These are phyloP conservation scores for Coemansia sp. DNA, from an alignment of 192 early-diverging fungal genomes.

Conservation along the genomic window DNA sequence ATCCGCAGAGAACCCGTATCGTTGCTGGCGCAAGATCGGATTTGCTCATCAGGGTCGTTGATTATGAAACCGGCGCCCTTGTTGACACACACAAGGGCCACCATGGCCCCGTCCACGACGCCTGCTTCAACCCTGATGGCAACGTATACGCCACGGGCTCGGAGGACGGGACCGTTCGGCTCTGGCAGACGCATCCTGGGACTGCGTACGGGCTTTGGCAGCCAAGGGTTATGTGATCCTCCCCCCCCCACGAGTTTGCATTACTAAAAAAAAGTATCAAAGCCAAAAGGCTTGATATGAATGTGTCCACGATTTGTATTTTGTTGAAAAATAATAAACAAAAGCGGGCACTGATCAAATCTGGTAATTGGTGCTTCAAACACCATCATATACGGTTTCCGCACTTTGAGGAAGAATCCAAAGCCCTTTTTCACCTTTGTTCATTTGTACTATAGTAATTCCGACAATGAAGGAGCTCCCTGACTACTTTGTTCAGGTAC, in stretches of 20 bases:
- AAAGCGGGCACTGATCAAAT: too few species aligned
- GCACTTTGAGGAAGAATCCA: too few species aligned
- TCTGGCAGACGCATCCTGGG: conserved; percentile 86
- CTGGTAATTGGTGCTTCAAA: too few species aligned
- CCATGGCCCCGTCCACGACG: conserved; percentile 86
- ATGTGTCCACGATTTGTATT: too few species aligned
- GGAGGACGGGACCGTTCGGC: conserved; percentile 87
- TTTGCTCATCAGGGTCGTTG: conserved; percentile 82
- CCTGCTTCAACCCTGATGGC: conserved; percentile 89
- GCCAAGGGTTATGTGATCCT: conserved; percentile 17
- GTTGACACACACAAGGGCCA: conserved; percentile 87
- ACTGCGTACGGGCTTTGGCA: conserved; percentile 85
- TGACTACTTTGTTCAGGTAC: conserved; percentile 54
- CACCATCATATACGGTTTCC: too few species aligned
- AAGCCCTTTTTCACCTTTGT: neutral
- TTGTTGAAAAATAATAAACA: too few species aligned
- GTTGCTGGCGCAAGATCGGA: conserved; percentile 79
- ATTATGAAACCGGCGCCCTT: conserved; percentile 74
- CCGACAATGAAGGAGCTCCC: conserved; percentile 43
- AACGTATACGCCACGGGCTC: conserved; percentile 88
- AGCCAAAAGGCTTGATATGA: too few species aligned
- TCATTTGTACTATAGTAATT: conserved; percentile 1
- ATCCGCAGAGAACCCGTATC: conserved; percentile 75
- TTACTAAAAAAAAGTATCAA: too few species aligned
- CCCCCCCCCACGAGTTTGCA: too few species aligned